phyloP scores from a whole-genome alignment of 352 stramenopile genomes.

The Phytophthora sp. region DNA sequence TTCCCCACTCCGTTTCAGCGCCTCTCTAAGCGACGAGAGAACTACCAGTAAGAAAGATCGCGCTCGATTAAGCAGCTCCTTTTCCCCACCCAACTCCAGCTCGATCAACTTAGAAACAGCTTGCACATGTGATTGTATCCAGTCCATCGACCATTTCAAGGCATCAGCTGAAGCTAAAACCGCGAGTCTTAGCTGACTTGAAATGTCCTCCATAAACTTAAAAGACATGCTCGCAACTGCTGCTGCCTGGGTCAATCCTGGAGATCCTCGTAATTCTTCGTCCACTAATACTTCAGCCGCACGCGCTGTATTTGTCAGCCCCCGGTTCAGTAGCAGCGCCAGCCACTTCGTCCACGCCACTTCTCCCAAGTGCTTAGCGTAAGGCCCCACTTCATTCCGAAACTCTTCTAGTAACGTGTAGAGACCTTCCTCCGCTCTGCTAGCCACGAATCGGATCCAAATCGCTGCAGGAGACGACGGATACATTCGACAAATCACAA shows the following conservation, averaged over 20 bases:
- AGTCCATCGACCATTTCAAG: constrained; percentile 14
- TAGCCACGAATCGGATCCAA: constrained; percentile 11
- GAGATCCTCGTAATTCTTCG: background rate
- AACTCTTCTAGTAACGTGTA: background rate
- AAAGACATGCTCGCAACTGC: constrained; percentile 2
- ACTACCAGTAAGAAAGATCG: background rate
- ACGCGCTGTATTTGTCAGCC: constrained; percentile 11
- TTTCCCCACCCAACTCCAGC: background rate
- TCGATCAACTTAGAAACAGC: constrained; percentile 9
- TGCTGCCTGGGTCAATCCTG: background rate
- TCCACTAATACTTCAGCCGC: constrained; percentile 8
- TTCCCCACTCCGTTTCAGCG: background rate
- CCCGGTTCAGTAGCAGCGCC: constrained; percentile 8
- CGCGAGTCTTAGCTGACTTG: constrained; percentile 4
- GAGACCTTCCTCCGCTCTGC: constrained; percentile 8
- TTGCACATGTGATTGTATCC: constrained; percentile 13
- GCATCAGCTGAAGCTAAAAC: constrained; percentile 3
- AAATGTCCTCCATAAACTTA: background rate
- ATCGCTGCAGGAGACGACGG: constrained; percentile 30
- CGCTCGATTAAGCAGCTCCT: constrained; percentile 10
- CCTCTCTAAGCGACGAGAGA: constrained; percentile 14
- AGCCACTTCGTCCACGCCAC: background rate
- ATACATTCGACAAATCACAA: constrained; percentile 30
- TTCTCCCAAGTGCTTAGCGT: background rate
- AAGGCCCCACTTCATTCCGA: background rate